Evolutionary conservation across 108 stramenopile species (phyloP), one percentile per base, ranked within the genome.

Genomic region (Aurantiochytrium sp.): DNA sequence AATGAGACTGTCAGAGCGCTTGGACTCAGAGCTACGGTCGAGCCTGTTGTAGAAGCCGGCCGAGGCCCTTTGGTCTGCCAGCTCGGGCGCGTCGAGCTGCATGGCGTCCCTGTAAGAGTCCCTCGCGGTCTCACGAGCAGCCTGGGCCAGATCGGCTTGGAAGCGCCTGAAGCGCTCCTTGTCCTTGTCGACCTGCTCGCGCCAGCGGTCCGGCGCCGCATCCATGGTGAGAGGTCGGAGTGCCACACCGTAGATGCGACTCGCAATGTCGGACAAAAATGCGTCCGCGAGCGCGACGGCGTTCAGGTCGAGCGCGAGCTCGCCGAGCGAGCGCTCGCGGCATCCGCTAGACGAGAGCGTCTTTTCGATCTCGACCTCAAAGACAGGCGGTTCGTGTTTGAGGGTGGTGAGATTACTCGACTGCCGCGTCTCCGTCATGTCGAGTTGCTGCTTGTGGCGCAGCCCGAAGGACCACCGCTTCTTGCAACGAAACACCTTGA

Each of bases 1-100:
- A 32, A 98, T 91, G 12, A 89, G 89, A 6, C 96, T 97, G 69
- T 97, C 94, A 54, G 95, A 94, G 34, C 96, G 95, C 31, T 95
- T 94, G 50, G 91, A 93, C 54, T 95, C 45, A 24, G 42, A 48
- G 32, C 24, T 36, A n/a, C 89, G 89, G 55, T 45, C 24, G 12
- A 89, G 52, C 55, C 34, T 55, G 37, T 89, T 73, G 52, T 89
- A 89, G 27, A 48, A 45, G 0, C 54, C 42, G 22, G 55, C 87
- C 21, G 89, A 55, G 4, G 34, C 55, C 31, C 21, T 12, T 48
- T 89, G 89, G 24, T 89, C 89, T 19, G 85, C 85, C 0, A 81
- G 73, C 0, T 81, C 73, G 45, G 73, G 73, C 21, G 73, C 73
- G 45, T 81, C 73, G 45, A 48, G 42, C 30, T 81, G 42, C 45